Evolutionary conservation across 352 stramenopile species (phyloP), one percentile per base, ranked within the genome.

Genomic region (Phytophthora syringae): DNA sequence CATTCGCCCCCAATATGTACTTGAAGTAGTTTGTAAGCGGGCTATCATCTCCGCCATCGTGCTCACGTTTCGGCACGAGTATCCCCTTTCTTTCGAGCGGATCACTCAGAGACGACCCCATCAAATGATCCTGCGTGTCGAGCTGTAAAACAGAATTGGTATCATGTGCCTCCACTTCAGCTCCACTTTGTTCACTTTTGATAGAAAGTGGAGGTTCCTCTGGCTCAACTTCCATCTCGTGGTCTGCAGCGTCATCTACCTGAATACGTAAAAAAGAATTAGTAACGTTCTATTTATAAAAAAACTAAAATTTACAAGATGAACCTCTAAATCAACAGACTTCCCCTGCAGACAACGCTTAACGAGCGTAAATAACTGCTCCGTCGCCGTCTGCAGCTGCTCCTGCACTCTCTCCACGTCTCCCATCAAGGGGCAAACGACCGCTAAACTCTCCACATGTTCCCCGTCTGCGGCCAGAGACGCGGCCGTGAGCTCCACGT

Each of bases 401-500:
- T 7, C 34, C 34, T 42, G 34, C 5, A 20, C 34, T 13, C 34
- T 12, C 16, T 42, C 34, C 34, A 42, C 34, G 20, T 5, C 20
- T 7, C 13, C 9, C 15, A 42, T 18, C 13, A 42, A 42, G 16
- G 34, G 13, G 13, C n/a, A 42, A 42, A 42, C 34, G n/a, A 20
- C 34, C 13, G 13, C 9, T 42, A 5, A 15, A 42, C 13, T 42
- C 34, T 42, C 13, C 34, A 42, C 34, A n/a, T n/a, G 5, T 20
- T 7, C 34, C 34, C 13, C 12, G 16, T 42, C 13, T 42, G 4
- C 15, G 20, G 34, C 12, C 4, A 42, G 0, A 42, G 36, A 40
- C 3, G 52, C 28, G 0, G 36, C 39, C 2, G 42, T 18, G 30
- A 56, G 52, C 5, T 54, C 57, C 25, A 57, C 27, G 22, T 67